Evolutionary conservation across 1,284 basidiomycete genomes (phyloP), one percentile per base, ranked within the genome.

Genomic region (Fomitopsis schrenkii): DNA sequence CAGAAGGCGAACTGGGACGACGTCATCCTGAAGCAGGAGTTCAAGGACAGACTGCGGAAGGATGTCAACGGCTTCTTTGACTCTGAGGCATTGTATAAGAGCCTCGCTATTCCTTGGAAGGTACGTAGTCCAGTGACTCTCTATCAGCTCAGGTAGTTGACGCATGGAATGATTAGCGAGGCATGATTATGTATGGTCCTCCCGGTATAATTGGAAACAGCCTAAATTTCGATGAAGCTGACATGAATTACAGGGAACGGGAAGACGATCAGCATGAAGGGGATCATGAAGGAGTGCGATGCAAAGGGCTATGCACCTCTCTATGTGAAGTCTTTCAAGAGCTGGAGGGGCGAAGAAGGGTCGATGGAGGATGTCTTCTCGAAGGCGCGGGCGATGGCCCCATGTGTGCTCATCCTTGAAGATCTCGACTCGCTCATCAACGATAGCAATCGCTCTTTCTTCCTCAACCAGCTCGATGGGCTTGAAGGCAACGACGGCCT

Each of bases 401-500:
- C 91, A 46, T 93, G 90, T 66, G 81, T 94, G 33, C 69, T 94
- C 58, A 80, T 94, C 61, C 73, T 94, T 4, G 92, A 95, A 72
- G 93, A 95, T 71, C 76, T 94, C 7, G 93, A 94, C 69, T 88
- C 86, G 64, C 78, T 93, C 54, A 90, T 94, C 76, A 90, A 84
- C 63, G 84, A 92, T 67, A 55, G 71, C 9, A 93, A 93, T 68
- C 83, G 91, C 28, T 90, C 90, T 0, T 94, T 90, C 79, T 94
- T 94, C 83, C 79, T 95, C 55, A 94, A 94, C 69, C 88, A 93
- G 68, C 77, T 94, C 12, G 89, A 91, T 66, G 90, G 90, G 1
- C 73, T 91, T 33, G 82, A 85, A 67, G 81, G 85, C 36, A 94
- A 94, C 67, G 85, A 93, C 65, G 92, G 92, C 0, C 66, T 94